Evolutionary conservation across 495 filamentous ascomycete genomes (phyloP).

Genomic region (Oidiodendron maius): DNA sequence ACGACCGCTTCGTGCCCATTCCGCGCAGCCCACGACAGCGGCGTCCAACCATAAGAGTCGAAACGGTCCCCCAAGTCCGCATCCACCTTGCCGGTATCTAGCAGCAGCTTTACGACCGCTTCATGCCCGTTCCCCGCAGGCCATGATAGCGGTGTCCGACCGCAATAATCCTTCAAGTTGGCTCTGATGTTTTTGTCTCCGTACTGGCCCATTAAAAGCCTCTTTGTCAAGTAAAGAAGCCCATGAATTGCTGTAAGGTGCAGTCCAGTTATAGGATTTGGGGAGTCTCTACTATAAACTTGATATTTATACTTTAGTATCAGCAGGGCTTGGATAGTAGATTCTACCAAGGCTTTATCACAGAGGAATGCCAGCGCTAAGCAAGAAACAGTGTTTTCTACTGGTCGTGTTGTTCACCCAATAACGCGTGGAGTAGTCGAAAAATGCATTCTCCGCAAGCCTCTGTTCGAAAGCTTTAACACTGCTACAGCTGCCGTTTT

Average conservation of each 20-base stretch:
- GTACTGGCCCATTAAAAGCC: background rate
- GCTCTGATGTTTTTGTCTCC: background rate
- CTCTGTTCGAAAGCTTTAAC: conserved; percentile 26
- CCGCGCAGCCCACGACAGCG: no score
- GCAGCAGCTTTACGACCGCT: no score
- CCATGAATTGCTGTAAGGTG: background rate
- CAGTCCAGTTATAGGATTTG: background rate
- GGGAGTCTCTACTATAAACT: background rate
- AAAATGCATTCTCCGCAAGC: background rate
- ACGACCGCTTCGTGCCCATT: conserved; percentile 3
- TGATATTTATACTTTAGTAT: background rate
- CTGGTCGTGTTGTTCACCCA: background rate
- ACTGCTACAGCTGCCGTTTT: conserved; percentile 1
- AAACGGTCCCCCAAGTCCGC: background rate
- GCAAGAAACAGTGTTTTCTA: background rate
- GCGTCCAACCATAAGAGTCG: no score
- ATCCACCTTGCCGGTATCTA: background rate
- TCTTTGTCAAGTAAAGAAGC: background rate
- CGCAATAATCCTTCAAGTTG: background rate
- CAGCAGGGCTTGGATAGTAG: background rate
- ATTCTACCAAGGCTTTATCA: background rate
- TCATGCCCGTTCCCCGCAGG: no score
- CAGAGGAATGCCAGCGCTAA: background rate
- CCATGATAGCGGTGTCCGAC: no score
- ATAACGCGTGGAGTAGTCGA: background rate